These are phyloP conservation scores for Blastomyces gilchristii DNA, from an alignment of 2,329 filamentous ascomycete species.

Conservation along the genomic window DNA sequence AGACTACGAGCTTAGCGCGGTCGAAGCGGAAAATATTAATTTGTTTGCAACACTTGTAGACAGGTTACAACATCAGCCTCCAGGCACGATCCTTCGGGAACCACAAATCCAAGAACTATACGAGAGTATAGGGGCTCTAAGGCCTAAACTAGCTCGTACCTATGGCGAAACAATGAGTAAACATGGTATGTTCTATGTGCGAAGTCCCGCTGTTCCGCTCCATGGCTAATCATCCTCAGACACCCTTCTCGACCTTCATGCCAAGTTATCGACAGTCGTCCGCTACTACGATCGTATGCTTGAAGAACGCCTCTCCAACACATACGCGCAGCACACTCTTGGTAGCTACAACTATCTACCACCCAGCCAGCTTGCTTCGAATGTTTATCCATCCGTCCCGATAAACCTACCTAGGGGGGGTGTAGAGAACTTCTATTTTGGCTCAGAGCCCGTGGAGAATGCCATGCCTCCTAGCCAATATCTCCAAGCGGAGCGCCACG, in stretches of 20 bases:
- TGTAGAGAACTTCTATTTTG: slow-evolving; percentile 74
- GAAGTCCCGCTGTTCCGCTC: not conserved
- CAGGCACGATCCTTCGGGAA: slow-evolving; percentile 89
- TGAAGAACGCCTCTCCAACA: slow-evolving; percentile 85
- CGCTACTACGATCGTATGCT: slow-evolving; percentile 97
- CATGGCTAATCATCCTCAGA: slow-evolving; percentile 44
- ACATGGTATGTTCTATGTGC: slow-evolving; percentile 55
- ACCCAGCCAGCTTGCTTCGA: slow-evolving; percentile 42
- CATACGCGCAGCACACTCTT: slow-evolving; percentile 72
- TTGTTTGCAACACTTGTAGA: slow-evolving; percentile 91
- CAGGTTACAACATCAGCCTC: slow-evolving; percentile 84
- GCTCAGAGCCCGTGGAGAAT: slow-evolving; percentile 44
- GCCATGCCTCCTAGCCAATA: slow-evolving; percentile 43
- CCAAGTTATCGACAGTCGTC: slow-evolving; percentile 90
- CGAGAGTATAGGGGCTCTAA: slow-evolving; percentile 85
- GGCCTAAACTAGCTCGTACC: slow-evolving; percentile 86
- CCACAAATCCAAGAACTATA: slow-evolving; percentile 98
- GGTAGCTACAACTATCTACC: slow-evolving; percentile 47
- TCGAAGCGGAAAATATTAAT: slow-evolving; percentile 96
- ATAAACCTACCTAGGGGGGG: slow-evolving; percentile 44
- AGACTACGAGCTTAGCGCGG: slow-evolving; percentile 84
- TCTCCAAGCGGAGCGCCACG: slow-evolving; percentile 28
- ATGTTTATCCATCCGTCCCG: slow-evolving; percentile 62
- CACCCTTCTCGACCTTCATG: slow-evolving; percentile 83
- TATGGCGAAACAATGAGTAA: slow-evolving; percentile 99